Conservation (phyloP, 2,329 filamentous ascomycete species). For the Boeremia lycopersici region DNA sequence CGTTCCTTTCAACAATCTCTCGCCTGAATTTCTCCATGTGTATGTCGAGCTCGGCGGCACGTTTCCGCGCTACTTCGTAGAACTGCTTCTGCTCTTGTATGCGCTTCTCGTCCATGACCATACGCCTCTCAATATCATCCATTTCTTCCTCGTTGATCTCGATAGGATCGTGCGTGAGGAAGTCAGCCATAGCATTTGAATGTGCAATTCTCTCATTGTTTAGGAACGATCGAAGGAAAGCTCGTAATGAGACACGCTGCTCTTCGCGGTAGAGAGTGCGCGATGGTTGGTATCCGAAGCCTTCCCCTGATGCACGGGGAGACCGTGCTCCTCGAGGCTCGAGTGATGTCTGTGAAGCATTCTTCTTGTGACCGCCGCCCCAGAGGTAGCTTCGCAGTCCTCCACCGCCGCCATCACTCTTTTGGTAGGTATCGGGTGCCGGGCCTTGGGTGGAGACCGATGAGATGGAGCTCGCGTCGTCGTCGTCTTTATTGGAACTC, state of each 20-base stretch:
- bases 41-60: slow-evolving; percentile 90
- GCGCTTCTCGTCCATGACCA: slow-evolving; percentile 82
- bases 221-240: slow-evolving; percentile 85
- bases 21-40: slow-evolving; percentile 88
- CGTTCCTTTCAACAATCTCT: slow-evolving; percentile 76
- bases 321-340: slow-evolving; percentile 30
- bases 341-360: slow-evolving; percentile 49
- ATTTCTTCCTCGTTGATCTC: slow-evolving; percentile 80
- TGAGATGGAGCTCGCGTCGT: slow-evolving; percentile 80
- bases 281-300: slow-evolving; percentile 47
- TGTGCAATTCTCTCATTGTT: slow-evolving; percentile 83
- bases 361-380: slow-evolving; percentile 48
- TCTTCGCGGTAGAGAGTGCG: slow-evolving; percentile 79
- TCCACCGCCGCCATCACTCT: slow-evolving; percentile 44
- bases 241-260: slow-evolving; percentile 87
- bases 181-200: slow-evolving; percentile 83
- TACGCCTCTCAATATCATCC: slow-evolving; percentile 78
- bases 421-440: slow-evolving; percentile 45
- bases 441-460: slow-evolving; percentile 74
- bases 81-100: slow-evolving; percentile 93
- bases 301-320: slow-evolving; percentile 42
- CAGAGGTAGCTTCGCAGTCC: slow-evolving; percentile 54
- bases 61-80: slow-evolving; percentile 90
- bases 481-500: slow-evolving; percentile 61
- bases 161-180: slow-evolving; percentile 75